Percentiles rank a stretch among this genome's conserved stretches.
Evolutionary conservation across 371 early-diverging fungal species (phyloP).

Genomic region (Chytridium lagenaria): DNA sequence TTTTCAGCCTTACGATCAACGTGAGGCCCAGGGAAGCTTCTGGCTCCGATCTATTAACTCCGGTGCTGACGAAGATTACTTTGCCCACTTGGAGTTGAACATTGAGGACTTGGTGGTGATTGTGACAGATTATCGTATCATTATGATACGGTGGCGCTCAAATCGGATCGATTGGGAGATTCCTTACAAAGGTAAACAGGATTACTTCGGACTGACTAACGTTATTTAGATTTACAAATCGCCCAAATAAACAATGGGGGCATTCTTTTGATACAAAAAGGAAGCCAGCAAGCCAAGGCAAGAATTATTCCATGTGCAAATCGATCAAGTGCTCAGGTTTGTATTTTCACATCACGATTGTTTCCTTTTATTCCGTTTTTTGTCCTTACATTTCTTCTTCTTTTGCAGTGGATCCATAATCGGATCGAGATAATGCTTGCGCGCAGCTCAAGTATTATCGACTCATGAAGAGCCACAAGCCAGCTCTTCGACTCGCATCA

Average conservation of each 20-base stretch:
- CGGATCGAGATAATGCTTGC: slow-evolving; percentile 39
- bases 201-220: background rate
- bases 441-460: background rate
- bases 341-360: slow-evolving; percentile 4
- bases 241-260: slow-evolving; percentile 44
- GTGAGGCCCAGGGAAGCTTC: slow-evolving; percentile 85
- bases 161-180: slow-evolving; percentile 57
- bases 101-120: slow-evolving; percentile 57
- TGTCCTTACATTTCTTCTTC: background rate
- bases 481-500: too few species aligned
- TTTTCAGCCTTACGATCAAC: slow-evolving; percentile 69
- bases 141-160: slow-evolving; percentile 47
- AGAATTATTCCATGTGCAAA: slow-evolving; percentile 54
- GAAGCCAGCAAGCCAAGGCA: slow-evolving; percentile 40
- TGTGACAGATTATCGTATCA: slow-evolving; percentile 46
- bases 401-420: slow-evolving; percentile 33
- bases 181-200: slow-evolving; percentile 43
- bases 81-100: slow-evolving; percentile 75
- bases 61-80: slow-evolving; percentile 86
- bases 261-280: slow-evolving; percentile 43
- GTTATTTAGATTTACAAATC: slow-evolving; percentile 37
- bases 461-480: too few species aligned
- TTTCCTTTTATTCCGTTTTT: background rate
- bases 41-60: slow-evolving; percentile 87
- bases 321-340: slow-evolving; percentile 46